Base-by-base conservation (phyloP, 352 stramenopile genomes). In the Phytopythium oedochilum region DNA sequence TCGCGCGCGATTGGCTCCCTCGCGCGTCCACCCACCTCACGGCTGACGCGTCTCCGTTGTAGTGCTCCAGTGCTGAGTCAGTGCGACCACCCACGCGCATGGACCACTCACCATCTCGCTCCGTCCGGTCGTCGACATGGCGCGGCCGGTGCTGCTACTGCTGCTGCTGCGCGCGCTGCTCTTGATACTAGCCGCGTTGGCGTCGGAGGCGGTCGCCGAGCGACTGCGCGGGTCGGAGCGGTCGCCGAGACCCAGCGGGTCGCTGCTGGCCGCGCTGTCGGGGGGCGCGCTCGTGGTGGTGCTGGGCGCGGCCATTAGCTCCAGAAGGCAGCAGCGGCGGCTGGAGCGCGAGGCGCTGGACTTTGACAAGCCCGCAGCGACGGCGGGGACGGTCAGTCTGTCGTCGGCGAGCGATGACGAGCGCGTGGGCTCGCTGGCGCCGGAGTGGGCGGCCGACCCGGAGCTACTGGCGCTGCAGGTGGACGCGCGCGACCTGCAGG, bases 381-480 rank as follows among this genome's bases (percentile, higher is more conserved):
- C 43, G 43, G 43, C 17, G 23, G 23, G 26, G 23, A 49, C 43
- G 23, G 43, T 22, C 43, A 32, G 43, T 14, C 22, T 49, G 15
- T 34, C 43, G 23, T 49, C 43, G 5, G 23, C 12, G 23, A 34
- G 43, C 23, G 43, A 49, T 0, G 43, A 17, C 23, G 43, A 11
- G 43, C 43, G 23, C 11, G 10, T 11, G 23, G 9, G 43, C 43
- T 22, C 10, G 23, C 5, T 49, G 43, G 2, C 43, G 43, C 43
- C 8, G n/a, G n/a, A n/a, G 1, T 49, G 43, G 43, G 43, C 43
- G 12, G 23, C 11, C 9, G 66, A 74, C 50, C 55, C 59, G 8
- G 55, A 71, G 14, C 56, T 71, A 0, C 53, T 66, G 3, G 67
- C 62, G 3, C 26, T 69, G 26, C 66, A 69, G 50, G 55, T 71